A percentile compares a stretch with the other conserved stretches of the same genome.
These are phyloP conservation scores for Zygnema cylindricum DNA, from an alignment of 139 green algal species.

Conservation along the genomic window DNA sequence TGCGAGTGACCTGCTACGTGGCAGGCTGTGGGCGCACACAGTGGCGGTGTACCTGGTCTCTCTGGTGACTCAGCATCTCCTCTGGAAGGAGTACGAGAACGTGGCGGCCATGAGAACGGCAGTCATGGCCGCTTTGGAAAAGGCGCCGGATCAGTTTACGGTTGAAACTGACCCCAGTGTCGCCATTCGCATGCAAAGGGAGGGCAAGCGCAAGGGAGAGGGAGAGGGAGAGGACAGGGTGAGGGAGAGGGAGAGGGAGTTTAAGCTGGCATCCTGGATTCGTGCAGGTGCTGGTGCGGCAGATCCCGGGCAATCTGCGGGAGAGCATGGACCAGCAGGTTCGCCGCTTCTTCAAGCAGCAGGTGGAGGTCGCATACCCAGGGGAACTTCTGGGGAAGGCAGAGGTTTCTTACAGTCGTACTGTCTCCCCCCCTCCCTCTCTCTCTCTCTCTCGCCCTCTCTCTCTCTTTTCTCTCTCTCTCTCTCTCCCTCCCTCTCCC, in stretches of 20 bases:
- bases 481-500: neutral
- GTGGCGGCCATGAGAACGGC: neutral
- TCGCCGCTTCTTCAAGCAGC: conserved; percentile 8
- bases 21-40: neutral
- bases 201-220: too few species aligned
- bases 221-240: too few species aligned
- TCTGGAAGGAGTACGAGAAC: neutral
- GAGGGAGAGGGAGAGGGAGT: too few species aligned
- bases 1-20: too few species aligned
- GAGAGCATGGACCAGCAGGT: neutral
- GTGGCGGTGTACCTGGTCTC: neutral
- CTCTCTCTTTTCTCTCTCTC: neutral
- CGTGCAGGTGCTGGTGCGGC: neutral
- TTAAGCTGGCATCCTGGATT: too few species aligned
- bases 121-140: neutral
- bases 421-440: neutral
- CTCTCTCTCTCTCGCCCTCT: neutral
- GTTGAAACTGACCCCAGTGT: too few species aligned
- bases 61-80: neutral
- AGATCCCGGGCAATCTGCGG: neutral
- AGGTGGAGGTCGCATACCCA: too few species aligned
- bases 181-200: too few species aligned
- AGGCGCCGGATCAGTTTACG: neutral
- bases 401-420: neutral
- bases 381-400: too few species aligned